Percentiles rank a stretch among this genome's conserved stretches.
phyloP scores from a whole-genome alignment of 75 land plant species.

The Pseudotsuga menziesii region DNA sequence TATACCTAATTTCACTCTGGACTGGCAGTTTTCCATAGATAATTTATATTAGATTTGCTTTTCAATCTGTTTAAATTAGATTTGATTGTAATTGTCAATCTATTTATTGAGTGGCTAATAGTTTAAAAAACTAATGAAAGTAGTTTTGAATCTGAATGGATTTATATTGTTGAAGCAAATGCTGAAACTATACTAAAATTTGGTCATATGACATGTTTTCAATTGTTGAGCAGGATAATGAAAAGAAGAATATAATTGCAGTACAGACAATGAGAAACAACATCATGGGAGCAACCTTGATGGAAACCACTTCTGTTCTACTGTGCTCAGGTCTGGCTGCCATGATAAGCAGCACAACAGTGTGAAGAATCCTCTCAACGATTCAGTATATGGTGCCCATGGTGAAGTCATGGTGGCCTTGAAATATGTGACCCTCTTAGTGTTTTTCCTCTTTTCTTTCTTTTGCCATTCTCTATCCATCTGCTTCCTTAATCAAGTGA shows the following conservation, averaged over 20 bases:
- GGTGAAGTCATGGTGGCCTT: conserved; percentile 59
- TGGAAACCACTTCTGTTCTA: conserved; percentile 81
- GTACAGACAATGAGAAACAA: conserved; percentile 65
- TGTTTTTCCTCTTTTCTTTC: conserved; percentile 81
- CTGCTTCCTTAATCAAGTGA: conserved; percentile 80
- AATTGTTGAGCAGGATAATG: conserved; percentile 53
- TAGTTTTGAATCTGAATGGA: no score
- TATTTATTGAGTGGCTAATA: no score
- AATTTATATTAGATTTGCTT: no score
- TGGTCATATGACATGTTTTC: background rate
- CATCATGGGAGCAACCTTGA: conserved; percentile 75
- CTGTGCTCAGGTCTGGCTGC: conserved; percentile 72
- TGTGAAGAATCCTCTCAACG: conserved; percentile 53
- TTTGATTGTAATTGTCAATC: no score
- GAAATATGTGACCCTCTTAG: conserved; percentile 62
- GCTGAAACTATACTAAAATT: background rate
- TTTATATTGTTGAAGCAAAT: no score
- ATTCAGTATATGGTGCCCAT: conserved; percentile 57
- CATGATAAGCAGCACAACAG: conserved; percentile 67
- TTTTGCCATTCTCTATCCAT: conserved; percentile 82
- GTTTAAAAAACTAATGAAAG: no score
- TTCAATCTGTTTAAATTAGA: no score
- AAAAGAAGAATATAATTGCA: conserved; percentile 79
- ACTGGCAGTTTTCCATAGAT: no score
- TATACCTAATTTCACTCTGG: no score